Conservation (phyloP, 2,329 filamentous ascomycete species). For the Sporothrix brunneoviolacea region DNA sequence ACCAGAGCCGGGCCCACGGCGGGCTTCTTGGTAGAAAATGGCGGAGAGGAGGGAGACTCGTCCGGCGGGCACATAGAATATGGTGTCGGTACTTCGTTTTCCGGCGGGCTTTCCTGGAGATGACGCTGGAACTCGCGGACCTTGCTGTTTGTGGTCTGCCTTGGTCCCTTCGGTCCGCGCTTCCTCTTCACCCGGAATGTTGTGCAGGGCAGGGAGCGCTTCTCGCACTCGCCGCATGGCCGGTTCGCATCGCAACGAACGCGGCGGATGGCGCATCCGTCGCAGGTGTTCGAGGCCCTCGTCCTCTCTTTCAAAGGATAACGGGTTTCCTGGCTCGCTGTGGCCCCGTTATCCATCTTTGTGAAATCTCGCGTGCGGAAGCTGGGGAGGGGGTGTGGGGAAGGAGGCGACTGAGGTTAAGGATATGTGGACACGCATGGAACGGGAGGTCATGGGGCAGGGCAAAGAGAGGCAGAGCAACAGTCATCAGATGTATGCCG, state of each 20-base stretch:
- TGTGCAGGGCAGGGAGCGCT: neutral
- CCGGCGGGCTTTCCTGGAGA: neutral
- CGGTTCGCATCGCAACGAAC: neutral
- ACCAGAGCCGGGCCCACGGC: neutral
- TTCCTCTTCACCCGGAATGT: neutral
- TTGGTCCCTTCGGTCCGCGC: neutral
- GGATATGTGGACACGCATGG: too few species aligned
- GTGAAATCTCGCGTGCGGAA: too few species aligned
- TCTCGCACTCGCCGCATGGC: slow-evolving; percentile 1
- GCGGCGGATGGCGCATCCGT: neutral
- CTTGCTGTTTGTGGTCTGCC: neutral
- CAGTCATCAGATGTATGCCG: too few species aligned
- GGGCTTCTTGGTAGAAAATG: too few species aligned
- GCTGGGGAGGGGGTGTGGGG: too few species aligned
- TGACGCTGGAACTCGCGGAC: neutral
- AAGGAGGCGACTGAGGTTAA: too few species aligned
- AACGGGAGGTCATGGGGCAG: too few species aligned
- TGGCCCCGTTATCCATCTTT: neutral
- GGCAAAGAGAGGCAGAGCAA: too few species aligned
- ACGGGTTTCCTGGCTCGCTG: neutral
- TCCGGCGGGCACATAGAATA: too few species aligned
- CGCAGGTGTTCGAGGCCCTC: slow-evolving; percentile 1
- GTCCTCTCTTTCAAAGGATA: neutral
- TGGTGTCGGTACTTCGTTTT: neutral
- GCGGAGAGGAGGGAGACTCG: too few species aligned